phyloP scores from a whole-genome alignment of 1,284 basidiomycete species.

The Cutaneotrichosporon mucoides region DNA sequence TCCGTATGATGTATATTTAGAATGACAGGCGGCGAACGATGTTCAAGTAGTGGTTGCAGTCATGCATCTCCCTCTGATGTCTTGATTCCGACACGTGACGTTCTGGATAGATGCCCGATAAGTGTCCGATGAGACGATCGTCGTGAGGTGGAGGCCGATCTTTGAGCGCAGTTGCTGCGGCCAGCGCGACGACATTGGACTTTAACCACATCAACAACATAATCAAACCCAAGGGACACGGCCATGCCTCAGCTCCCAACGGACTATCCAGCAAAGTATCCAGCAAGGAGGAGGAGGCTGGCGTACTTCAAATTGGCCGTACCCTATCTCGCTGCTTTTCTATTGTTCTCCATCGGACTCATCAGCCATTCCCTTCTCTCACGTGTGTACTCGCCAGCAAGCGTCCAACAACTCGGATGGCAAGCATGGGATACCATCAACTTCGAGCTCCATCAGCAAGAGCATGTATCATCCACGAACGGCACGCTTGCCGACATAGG shows the following conservation, averaged over 20 bases:
- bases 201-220: neutral
- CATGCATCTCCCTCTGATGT: too few relatives aligned
- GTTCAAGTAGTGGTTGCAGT: too few relatives aligned
- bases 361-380: constrained; percentile 32
- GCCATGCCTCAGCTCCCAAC: constrained; percentile 1
- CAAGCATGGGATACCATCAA: constrained; percentile 75
- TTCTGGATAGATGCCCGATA: too few relatives aligned
- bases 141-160: neutral
- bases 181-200: neutral
- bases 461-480: constrained; percentile 44
- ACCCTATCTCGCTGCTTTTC: neutral
- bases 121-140: too few relatives aligned
- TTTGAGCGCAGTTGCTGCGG: neutral
- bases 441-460: constrained; percentile 16
- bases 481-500: constrained; percentile 33
- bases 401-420: constrained; percentile 73
- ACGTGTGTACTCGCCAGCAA: constrained; percentile 63
- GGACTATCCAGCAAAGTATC: neutral
- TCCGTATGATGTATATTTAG: too few relatives aligned
- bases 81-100: too few relatives aligned
- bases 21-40: neutral
- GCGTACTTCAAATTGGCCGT: neutral
- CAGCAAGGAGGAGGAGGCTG: neutral
- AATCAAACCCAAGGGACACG: neutral
- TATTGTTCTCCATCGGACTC: constrained; percentile 53